phyloP scores from a whole-genome alignment of 2,329 filamentous ascomycete species.

The Claviceps africana region DNA sequence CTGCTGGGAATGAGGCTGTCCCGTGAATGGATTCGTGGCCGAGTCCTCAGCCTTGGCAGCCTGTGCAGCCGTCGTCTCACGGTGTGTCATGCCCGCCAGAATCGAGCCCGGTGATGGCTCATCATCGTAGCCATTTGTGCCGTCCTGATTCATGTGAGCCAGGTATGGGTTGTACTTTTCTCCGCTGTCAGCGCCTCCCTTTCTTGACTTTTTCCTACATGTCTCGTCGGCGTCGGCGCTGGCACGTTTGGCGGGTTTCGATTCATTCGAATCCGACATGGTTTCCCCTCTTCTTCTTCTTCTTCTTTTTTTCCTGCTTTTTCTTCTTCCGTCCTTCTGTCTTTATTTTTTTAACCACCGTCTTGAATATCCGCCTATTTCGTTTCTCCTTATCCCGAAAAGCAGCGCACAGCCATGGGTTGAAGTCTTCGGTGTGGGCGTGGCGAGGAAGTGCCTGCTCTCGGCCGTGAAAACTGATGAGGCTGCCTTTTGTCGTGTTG shows the following conservation, averaged over 20 bases:
- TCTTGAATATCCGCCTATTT: background rate
- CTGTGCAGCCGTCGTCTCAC: constrained; percentile 65
- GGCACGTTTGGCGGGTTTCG: constrained; percentile 27
- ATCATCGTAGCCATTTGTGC: constrained; percentile 24
- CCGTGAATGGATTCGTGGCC: constrained; percentile 75
- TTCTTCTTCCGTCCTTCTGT: no score
- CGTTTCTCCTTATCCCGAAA: background rate
- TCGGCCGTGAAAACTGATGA: background rate
- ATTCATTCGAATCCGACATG: constrained; percentile 26
- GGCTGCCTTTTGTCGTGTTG: background rate
- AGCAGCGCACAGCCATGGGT: background rate
- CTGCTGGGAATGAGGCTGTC: constrained; percentile 57
- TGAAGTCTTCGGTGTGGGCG: constrained; percentile 3
- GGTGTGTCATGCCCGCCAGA: constrained; percentile 57
- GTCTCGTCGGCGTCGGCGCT: constrained; percentile 29
- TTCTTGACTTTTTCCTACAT: constrained; percentile 30
- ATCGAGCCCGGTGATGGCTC: constrained; percentile 23
- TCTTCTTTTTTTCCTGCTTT: background rate
- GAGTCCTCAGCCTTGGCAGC: constrained; percentile 65
- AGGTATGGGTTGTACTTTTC: constrained; percentile 67
- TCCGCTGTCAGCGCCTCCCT: constrained; percentile 18
- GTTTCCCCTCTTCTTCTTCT: background rate
- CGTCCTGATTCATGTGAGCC: constrained; percentile 64
- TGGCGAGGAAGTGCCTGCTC: background rate
- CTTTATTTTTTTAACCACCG: no score